Evolutionary conservation across 768 basidiomycete genomes (phyloP).

Genomic region (Rhodocollybia butyracea): DNA sequence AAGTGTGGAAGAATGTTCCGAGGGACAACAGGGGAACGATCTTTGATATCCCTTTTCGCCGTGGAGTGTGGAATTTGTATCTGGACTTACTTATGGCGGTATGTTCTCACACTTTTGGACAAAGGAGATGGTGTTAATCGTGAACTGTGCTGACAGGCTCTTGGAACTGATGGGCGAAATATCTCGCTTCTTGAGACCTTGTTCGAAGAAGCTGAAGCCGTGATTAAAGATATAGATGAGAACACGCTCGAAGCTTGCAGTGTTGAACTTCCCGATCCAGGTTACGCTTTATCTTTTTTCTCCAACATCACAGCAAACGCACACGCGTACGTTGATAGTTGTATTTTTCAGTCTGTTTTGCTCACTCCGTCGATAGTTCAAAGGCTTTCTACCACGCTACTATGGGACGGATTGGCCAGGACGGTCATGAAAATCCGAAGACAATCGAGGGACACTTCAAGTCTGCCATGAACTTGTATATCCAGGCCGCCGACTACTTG

Average conservation of each 20-base stretch:
- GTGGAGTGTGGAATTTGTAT: conserved; percentile 34
- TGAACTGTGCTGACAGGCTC: neutral
- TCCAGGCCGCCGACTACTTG: conserved; percentile 25
- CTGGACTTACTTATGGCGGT: conserved; percentile 33
- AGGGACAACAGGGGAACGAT: conserved; percentile 36
- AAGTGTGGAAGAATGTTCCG: conserved; percentile 36
- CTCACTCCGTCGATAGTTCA: conserved; percentile 1
- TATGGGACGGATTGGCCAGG: neutral
- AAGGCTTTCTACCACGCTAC: neutral
- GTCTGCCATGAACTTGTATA: conserved; percentile 26
- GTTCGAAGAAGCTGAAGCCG: conserved; percentile 25
- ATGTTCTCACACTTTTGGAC: neutral
- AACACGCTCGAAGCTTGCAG: conserved; percentile 15
- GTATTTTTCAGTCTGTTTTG: neutral
- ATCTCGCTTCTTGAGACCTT: conserved; percentile 23
- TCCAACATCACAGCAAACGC: conserved; percentile 33
- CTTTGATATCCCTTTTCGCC: conserved; percentile 39
- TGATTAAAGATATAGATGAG: conserved; percentile 27
- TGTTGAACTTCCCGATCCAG: conserved; percentile 16
- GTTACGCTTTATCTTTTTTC: conserved; percentile 34
- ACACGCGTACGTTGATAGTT: conserved; percentile 27
- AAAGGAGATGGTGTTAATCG: neutral
- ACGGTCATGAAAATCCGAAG: neutral
- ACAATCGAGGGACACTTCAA: conserved; percentile 11
- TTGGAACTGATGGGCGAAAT: neutral